These are phyloP conservation scores for Waltiozyma sp. DNA, from an alignment of 1,139 yeast genomes.

Conservation along the genomic window DNA sequence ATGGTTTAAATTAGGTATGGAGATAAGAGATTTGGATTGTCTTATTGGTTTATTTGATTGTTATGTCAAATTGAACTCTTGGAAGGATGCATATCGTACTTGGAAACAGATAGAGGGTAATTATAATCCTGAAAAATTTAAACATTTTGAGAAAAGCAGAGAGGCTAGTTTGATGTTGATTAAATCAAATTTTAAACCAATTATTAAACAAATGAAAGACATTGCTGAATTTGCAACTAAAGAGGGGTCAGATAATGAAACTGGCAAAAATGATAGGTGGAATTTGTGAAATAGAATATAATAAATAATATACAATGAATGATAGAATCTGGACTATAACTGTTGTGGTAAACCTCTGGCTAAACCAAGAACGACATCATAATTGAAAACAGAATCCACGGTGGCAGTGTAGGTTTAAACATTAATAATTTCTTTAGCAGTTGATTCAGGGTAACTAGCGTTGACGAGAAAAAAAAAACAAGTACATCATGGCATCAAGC, in stretches of 20 bases:
- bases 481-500: too few species aligned
- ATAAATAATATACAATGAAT: too few species aligned
- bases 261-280: not conserved
- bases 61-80: constrained; percentile 16
- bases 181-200: constrained; percentile 12
- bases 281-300: not conserved
- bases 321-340: too few species aligned
- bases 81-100: constrained; percentile 18
- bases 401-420: too few species aligned
- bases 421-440: too few species aligned
- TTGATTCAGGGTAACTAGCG: too few species aligned
- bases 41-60: constrained; percentile 67
- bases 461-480: too few species aligned
- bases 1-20: constrained; percentile 80
- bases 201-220: constrained; percentile 6
- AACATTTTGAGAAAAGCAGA: constrained; percentile 12
- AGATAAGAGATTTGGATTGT: constrained; percentile 47
- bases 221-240: not conserved
- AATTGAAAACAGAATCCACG: too few species aligned
- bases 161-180: constrained; percentile 7
- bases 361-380: too few species aligned
- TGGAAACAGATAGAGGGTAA: constrained; percentile 11
- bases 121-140: constrained; percentile 3
- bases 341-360: too few species aligned
- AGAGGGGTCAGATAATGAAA: not conserved